These are phyloP conservation scores for Fusarium sp. DNA, from an alignment of 2,329 filamentous ascomycete species.

Conservation along the genomic window DNA sequence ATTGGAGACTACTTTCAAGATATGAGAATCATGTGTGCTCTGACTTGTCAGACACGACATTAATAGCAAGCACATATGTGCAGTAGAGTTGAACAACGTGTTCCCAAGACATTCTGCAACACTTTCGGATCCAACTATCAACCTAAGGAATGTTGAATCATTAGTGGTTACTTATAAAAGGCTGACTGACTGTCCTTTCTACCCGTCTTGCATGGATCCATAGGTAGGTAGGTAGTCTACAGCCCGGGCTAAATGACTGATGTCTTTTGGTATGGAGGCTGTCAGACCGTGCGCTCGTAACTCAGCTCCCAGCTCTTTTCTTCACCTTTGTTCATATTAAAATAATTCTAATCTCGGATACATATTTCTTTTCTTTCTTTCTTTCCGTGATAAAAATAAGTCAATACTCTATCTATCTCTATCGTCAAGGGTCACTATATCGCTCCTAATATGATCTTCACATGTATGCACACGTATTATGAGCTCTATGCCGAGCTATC, in stretches of 20 bases:
- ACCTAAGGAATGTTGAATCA: background rate
- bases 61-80: background rate
- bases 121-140: background rate
- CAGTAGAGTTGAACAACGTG: background rate
- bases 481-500: background rate
- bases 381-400: background rate
- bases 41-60: constrained; percentile 2
- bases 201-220: background rate
- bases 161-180: background rate
- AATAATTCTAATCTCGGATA: constrained; percentile 18
- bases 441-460: background rate
- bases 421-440: constrained; percentile 2
- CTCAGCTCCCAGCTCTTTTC: background rate
- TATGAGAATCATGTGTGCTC: constrained; percentile 6
- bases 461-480: background rate
- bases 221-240: too few relatives aligned
- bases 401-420: too few relatives aligned
- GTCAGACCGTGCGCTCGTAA: background rate
- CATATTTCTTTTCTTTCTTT: constrained; percentile 3
- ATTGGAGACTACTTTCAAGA: background rate
- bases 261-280: constrained; percentile 8
- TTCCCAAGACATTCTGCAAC: background rate
- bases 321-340: constrained; percentile 3
- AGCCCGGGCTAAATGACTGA: background rate
- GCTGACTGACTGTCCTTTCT: background rate